Conservation (phyloP, 495 filamentous ascomycete species). For the Annulohypoxylon nitens region DNA sequence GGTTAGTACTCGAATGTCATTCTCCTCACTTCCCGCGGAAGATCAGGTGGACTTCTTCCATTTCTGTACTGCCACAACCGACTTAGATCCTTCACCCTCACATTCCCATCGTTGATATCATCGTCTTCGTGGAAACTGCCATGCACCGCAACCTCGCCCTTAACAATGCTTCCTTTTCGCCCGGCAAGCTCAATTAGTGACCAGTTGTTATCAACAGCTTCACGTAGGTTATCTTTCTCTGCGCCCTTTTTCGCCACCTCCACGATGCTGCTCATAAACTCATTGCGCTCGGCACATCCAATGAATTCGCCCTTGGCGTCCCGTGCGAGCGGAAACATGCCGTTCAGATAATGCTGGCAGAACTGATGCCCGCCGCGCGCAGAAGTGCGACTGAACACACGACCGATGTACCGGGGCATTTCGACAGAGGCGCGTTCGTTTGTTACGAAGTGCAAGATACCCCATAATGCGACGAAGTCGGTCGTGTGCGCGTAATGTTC, state of each 20-base stretch:
- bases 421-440: conserved; percentile 51
- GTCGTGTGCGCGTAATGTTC: conserved; percentile 86
- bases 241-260: conserved; percentile 55
- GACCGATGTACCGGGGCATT: conserved; percentile 77
- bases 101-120: conserved; percentile 40
- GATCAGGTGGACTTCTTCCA: conserved; percentile 68
- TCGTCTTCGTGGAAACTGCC: conserved; percentile 45
- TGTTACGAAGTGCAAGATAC: conserved; percentile 75
- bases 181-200: conserved; percentile 43
- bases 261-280: conserved; percentile 71
- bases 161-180: conserved; percentile 33
- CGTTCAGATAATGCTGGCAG: conserved; percentile 82
- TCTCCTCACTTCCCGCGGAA: conserved; percentile 39
- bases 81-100: conserved; percentile 76
- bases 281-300: conserved; percentile 58
- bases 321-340: conserved; percentile 75
- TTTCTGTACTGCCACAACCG: conserved; percentile 81
- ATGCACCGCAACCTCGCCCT: conserved; percentile 53
- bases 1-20: conserved; percentile 33
- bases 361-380: conserved; percentile 76
- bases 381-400: conserved; percentile 75
- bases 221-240: conserved; percentile 53
- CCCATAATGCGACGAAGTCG: conserved; percentile 83
- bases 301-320: conserved; percentile 49
- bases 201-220: conserved; percentile 57